phyloP scores from a whole-genome alignment of 257 asterid genomes.

The Cruciata laevipes region DNA sequence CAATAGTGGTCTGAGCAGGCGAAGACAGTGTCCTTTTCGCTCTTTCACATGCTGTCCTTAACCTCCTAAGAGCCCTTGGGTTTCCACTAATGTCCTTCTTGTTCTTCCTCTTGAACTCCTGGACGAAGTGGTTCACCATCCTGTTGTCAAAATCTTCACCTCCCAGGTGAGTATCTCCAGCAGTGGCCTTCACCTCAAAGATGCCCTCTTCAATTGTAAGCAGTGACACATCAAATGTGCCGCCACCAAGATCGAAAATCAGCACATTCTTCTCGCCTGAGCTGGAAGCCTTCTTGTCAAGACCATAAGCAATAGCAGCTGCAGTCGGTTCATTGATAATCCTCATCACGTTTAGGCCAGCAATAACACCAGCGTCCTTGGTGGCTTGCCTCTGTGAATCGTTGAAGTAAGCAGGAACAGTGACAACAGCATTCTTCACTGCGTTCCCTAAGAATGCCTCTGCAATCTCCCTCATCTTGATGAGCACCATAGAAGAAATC shows the following conservation, averaged over 20 bases:
- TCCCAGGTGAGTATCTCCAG: constrained; percentile 36
- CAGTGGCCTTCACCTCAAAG: constrained; percentile 33
- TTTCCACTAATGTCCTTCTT: constrained; percentile 32
- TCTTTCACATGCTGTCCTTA: constrained; percentile 36
- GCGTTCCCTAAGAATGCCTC: constrained; percentile 27
- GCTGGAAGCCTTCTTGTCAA: constrained; percentile 29
- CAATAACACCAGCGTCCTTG: constrained; percentile 35
- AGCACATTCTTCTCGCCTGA: constrained; percentile 31
- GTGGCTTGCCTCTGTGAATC: constrained; percentile 42
- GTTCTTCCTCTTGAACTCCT: constrained; percentile 30
- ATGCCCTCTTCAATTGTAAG: constrained; percentile 34
- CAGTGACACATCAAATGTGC: constrained; percentile 34
- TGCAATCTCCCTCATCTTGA: constrained; percentile 31
- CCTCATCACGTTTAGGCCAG: constrained; percentile 34
- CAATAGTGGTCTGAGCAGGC: constrained; percentile 30
- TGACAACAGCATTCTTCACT: constrained; percentile 29
- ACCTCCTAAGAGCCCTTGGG: constrained; percentile 31
- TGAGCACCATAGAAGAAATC: constrained; percentile 30
- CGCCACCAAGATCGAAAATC: constrained; percentile 38
- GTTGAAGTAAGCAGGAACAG: constrained; percentile 36
- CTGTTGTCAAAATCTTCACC: constrained; percentile 32
- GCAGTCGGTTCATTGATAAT: constrained; percentile 43
- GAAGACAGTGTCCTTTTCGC: constrained; percentile 31
- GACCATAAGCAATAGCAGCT: constrained; percentile 43
- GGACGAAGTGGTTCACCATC: constrained; percentile 35